Conservation (phyloP, 192 early-diverging fungal genomes). For the Coemansia sp. region DNA sequence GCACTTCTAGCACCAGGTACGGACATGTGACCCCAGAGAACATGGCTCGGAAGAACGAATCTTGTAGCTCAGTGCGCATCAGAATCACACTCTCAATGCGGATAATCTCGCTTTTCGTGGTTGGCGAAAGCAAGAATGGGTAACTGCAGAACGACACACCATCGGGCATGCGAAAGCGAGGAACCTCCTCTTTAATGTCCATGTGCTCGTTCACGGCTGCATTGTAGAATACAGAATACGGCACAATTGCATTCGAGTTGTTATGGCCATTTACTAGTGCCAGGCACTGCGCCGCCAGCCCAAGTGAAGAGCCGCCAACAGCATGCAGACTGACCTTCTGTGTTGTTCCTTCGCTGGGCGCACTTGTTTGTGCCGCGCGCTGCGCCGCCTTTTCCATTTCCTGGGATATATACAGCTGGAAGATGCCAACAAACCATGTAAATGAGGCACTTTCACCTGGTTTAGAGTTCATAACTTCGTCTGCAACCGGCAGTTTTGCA, state of each 20-base stretch:
- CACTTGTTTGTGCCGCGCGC: slow-evolving; percentile 5
- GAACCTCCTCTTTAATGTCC: slow-evolving; percentile 76
- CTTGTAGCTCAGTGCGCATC: slow-evolving; percentile 68
- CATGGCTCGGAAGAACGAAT: slow-evolving; percentile 76
- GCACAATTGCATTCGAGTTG: slow-evolving; percentile 56
- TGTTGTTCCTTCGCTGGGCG: slow-evolving; percentile 8
- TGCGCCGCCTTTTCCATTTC: slow-evolving; percentile 25
- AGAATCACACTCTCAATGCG: slow-evolving; percentile 69
- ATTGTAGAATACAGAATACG: slow-evolving; percentile 71
- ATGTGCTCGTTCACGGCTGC: slow-evolving; percentile 66
- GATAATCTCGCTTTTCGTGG: slow-evolving; percentile 72
- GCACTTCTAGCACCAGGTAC: slow-evolving; percentile 69
- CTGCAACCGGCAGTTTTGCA: neutral
- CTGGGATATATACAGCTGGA: slow-evolving; percentile 41
- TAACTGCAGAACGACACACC: slow-evolving; percentile 74
- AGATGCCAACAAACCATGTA: slow-evolving; percentile 25
- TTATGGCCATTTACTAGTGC: slow-evolving; percentile 61
- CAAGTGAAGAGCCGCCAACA: slow-evolving; percentile 24
- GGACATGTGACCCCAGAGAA: slow-evolving; percentile 74
- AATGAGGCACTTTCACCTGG: slow-evolving; percentile 16
- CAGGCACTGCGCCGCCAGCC: slow-evolving; percentile 35
- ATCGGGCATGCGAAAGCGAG: slow-evolving; percentile 65
- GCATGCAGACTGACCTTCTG: slow-evolving; percentile 40
- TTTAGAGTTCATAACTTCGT: neutral
- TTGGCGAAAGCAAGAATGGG: slow-evolving; percentile 69